Conservation (phyloP, 495 filamentous ascomycete species). For the Annulohypoxylon bovei region DNA sequence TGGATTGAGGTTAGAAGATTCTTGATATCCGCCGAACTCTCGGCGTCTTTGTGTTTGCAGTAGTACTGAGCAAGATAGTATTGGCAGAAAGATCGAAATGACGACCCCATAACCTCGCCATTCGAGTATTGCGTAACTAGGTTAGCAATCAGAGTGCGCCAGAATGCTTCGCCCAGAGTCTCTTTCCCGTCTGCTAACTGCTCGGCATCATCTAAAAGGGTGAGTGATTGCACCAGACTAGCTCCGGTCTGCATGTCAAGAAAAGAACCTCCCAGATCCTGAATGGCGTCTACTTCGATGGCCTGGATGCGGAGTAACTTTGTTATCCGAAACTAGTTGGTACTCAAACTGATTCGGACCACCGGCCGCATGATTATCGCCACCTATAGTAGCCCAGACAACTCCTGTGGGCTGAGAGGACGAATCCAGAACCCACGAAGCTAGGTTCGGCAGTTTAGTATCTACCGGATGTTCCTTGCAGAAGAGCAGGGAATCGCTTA, state of each 20-base stretch:
- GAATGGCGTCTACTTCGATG: not conserved
- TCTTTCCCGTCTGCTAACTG: not conserved
- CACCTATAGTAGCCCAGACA: not conserved
- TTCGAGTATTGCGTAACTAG: not conserved
- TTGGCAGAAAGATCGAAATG: not conserved
- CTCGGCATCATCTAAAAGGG: not conserved
- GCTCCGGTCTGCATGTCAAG: not conserved
- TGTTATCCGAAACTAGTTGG: not conserved
- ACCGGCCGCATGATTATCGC: not conserved
- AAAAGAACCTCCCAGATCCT: not conserved
- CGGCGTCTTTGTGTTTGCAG: not conserved
- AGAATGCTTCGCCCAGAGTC: not conserved
- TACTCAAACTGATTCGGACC: not conserved
- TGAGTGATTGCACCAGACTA: not conserved
- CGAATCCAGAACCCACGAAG: not conserved
- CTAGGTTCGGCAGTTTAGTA: not conserved
- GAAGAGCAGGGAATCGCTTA: not conserved
- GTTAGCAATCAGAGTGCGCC: not conserved
- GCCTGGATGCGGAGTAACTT: not conserved
- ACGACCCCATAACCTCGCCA: not conserved
- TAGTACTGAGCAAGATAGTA: not conserved
- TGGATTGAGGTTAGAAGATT: not conserved
- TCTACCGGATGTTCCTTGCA: not conserved
- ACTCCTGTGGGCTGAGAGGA: not conserved
- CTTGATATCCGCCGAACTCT: not conserved